These are phyloP conservation scores for Fusarium dlaminii DNA, from an alignment of 2,329 filamentous ascomycete genomes.

Conservation along the genomic window DNA sequence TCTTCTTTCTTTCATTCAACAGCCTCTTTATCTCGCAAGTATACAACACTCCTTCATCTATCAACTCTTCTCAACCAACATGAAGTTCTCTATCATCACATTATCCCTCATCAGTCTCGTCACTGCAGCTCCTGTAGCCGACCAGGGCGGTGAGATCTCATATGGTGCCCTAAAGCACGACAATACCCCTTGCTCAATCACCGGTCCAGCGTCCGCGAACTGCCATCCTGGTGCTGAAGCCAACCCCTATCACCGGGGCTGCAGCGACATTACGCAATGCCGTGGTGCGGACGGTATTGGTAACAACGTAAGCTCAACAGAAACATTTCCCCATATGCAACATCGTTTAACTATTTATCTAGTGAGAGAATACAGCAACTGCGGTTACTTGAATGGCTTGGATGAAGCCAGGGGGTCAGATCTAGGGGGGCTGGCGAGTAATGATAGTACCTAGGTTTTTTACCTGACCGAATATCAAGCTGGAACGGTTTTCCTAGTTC, in stretches of 20 bases:
- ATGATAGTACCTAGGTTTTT: background rate
- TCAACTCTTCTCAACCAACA: fast-evolving
- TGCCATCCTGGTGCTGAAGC: background rate
- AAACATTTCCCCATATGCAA: fast-evolving
- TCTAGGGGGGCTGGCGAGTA: background rate
- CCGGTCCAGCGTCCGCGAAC: background rate
- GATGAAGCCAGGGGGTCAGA: fast-evolving
- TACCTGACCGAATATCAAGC: background rate
- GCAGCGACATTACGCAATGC: background rate
- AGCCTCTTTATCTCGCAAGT: background rate
- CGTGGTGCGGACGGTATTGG: background rate
- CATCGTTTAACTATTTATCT: fast-evolving
- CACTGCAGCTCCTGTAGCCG: background rate
- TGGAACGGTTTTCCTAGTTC: no score
- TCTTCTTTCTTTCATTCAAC: background rate
- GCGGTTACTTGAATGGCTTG: background rate
- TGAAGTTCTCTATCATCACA: background rate
- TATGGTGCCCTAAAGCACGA: background rate
- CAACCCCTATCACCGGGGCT: background rate
- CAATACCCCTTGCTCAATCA: background rate
- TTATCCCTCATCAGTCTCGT: background rate
- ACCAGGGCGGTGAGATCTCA: background rate
- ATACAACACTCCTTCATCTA: no score
- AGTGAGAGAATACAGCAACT: background rate
- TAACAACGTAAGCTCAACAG: background rate